Conservation (phyloP, 129 eudicot species). For the Sambucus nigra region DNA sequence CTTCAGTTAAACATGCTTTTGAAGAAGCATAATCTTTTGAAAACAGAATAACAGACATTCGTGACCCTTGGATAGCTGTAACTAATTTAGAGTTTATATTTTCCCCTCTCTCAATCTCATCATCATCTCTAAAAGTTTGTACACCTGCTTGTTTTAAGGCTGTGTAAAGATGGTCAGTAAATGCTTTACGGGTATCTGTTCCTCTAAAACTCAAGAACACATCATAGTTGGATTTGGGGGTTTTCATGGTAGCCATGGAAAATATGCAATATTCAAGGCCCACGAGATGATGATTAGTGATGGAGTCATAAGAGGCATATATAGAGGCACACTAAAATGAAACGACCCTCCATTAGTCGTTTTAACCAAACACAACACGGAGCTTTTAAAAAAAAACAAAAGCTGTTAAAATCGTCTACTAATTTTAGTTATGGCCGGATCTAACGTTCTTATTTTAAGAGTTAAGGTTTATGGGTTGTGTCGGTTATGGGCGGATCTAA, state of each 20-base stretch:
- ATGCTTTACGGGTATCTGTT: slow-evolving; percentile 9
- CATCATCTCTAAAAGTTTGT: slow-evolving; percentile 6
- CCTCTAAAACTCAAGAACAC: slow-evolving; percentile 12
- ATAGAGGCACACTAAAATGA: too few relatives aligned
- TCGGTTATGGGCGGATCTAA: too few relatives aligned
- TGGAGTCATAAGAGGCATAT: too few relatives aligned
- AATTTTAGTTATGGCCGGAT: too few relatives aligned
- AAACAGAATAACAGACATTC: slow-evolving; percentile 5
- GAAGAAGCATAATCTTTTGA: slow-evolving; percentile 11
- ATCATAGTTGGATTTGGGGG: neutral
- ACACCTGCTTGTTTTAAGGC: slow-evolving; percentile 4
- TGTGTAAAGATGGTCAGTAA: slow-evolving; percentile 8
- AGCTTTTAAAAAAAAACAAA: too few relatives aligned
- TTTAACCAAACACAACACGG: too few relatives aligned
- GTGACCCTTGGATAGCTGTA: slow-evolving; percentile 3
- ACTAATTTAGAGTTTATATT: neutral
- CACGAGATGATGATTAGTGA: too few relatives aligned
- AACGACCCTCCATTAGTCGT: too few relatives aligned
- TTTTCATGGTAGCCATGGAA: neutral
- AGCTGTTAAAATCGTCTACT: too few relatives aligned
- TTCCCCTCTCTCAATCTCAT: slow-evolving; percentile 13
- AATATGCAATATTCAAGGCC: too few relatives aligned
- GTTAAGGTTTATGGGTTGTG: too few relatives aligned
- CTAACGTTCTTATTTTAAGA: too few relatives aligned
- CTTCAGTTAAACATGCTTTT: slow-evolving; percentile 5